Conservation (phyloP, 108 stramenopile genomes). For the Seminavis robusta region DNA sequence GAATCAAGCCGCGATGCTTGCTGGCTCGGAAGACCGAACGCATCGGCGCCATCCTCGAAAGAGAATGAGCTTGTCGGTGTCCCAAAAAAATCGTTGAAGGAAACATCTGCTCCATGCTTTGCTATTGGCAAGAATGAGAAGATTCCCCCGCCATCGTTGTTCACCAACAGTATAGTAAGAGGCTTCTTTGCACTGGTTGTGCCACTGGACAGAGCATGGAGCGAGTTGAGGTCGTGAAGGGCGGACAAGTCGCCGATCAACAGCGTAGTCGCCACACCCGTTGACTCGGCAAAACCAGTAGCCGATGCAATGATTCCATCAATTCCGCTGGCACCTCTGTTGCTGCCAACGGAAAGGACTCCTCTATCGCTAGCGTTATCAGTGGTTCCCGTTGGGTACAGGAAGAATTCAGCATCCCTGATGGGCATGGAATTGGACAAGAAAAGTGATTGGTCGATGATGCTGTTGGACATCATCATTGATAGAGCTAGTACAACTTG, state of each 20-base stretch:
- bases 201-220: slow-evolving; percentile 59
- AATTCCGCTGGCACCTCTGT: slow-evolving; percentile 92
- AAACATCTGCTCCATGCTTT: slow-evolving; percentile 79
- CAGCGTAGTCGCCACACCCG: slow-evolving; percentile 55
- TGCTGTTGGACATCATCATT: slow-evolving; percentile 25
- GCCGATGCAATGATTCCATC: slow-evolving; percentile 91
- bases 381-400: slow-evolving; percentile 43
- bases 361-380: not conserved
- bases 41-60: slow-evolving; percentile 52
- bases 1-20: slow-evolving; percentile 27
- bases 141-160: slow-evolving; percentile 94
- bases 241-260: slow-evolving; percentile 87
- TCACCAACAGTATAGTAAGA: slow-evolving; percentile 72
- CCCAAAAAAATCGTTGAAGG: slow-evolving; percentile 87
- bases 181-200: slow-evolving; percentile 11
- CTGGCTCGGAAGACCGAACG: slow-evolving; percentile 57
- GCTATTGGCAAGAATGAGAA: slow-evolving; percentile 94
- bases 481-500: slow-evolving; percentile 67
- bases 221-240: slow-evolving; percentile 86
- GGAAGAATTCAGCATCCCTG: slow-evolving; percentile 86
- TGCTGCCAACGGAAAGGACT: slow-evolving; percentile 33
- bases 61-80: slow-evolving; percentile 82
- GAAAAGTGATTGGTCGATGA: slow-evolving; percentile 22
- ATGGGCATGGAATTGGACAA: slow-evolving; percentile 94
- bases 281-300: slow-evolving; percentile 73